These are phyloP conservation scores for Rhizophora mangle DNA, from an alignment of 345 rosid genomes.

Conservation along the genomic window DNA sequence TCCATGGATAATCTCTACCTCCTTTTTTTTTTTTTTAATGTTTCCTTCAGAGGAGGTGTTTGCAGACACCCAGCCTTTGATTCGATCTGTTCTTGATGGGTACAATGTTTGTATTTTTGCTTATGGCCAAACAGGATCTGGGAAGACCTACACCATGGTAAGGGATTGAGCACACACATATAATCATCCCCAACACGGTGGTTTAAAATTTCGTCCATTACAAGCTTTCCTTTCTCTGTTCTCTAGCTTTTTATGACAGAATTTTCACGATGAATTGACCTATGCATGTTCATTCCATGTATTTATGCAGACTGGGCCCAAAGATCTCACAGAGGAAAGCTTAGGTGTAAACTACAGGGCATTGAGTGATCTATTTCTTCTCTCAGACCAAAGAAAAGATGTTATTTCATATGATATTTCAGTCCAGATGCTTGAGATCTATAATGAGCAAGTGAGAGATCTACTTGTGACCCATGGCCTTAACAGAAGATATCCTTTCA, in stretches of 20 bases:
- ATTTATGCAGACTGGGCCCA: constrained; percentile 31
- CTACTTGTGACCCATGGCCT: constrained; percentile 21
- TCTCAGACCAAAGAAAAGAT: constrained; percentile 30
- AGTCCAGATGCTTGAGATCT: constrained; percentile 35
- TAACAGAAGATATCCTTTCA: constrained; percentile 33
- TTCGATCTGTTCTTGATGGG: constrained; percentile 36
- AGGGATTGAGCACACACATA: constrained; percentile 7
- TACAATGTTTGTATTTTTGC: constrained; percentile 36
- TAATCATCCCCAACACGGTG: not conserved
- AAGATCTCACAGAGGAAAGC: constrained; percentile 27
- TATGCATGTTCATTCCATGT: constrained; percentile 5
- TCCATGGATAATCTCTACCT: not conserved
- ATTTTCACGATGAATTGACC: constrained; percentile 6
- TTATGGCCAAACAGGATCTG: constrained; percentile 38
- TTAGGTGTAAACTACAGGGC: constrained; percentile 37
- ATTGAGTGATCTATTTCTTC: constrained; percentile 31
- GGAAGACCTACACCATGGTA: constrained; percentile 34
- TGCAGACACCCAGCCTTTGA: constrained; percentile 33
- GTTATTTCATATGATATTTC: constrained; percentile 28
- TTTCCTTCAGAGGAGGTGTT: constrained; percentile 32
- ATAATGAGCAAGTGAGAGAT: constrained; percentile 37
- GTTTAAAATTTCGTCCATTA: not conserved
- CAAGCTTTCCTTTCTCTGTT: not conserved
- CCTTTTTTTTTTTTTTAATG: not conserved
- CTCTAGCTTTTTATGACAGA: not conserved